Evolutionary conservation across 352 stramenopile genomes (phyloP), one percentile per base, ranked within the genome.

Genomic region (Phytophthora hibernalis): DNA sequence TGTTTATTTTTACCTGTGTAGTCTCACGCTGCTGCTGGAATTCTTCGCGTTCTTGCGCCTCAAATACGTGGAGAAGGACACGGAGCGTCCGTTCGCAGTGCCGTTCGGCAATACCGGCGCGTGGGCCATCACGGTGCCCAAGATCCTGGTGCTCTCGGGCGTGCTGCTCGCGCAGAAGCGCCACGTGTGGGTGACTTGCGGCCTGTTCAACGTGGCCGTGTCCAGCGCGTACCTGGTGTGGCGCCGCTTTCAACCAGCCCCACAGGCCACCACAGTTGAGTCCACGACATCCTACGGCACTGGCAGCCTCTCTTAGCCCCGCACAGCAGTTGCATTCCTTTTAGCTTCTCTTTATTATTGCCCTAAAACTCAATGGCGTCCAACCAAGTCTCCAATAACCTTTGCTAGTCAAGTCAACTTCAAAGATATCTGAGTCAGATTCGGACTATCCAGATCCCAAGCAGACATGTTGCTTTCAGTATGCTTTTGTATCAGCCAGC

Each of bases 41-140:
- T 92, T 95, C 58, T 92, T 89, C 22, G 82, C 87, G 35, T 94
- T 94, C 70, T 65, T 95, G 58, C 84, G 85, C 16, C 79, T 95
- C 47, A 93, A 93, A 54, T 93, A 95, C 74, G 57, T 89, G 1
- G 84, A 95, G 44, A 90, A 89, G 57, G 66, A 91, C 70, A 87
- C 86, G 16, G 68, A 77, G 58, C 80, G 87, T 47, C 87, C 87
- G 16, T 95, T 92, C 51, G 73, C 75, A 2, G 87, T 95, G 40
- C 87, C 87, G 28, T 90, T 87, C 40, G 84, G 87, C 28, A 88
- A 76, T 45, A 62, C 66, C 7, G 87, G 87, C 45, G 87, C 85
- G 20, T 95, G 87, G 87, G 51, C 69, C 1, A 93, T 93, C 70
- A 93, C 84, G 42, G 61, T 93, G 44, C 87, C 87, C 16, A 95